Percentiles rank a stretch among this genome's conserved stretches.
Conservation (phyloP, 169 alveolate species). For the Besnoitia besnoiti region DNA sequence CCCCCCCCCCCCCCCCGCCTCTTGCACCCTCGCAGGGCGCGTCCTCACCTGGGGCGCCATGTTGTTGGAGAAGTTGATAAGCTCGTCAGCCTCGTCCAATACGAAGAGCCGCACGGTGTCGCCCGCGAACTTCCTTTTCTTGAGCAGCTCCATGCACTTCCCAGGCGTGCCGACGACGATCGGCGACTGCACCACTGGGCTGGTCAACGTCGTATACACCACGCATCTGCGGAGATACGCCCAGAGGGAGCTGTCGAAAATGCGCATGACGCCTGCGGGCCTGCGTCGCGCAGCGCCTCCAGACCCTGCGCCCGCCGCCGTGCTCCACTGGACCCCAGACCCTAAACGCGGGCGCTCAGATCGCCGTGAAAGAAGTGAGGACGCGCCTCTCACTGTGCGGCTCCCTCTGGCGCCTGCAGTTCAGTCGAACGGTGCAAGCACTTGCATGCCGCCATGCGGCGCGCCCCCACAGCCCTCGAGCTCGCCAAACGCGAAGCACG, state of each 20-base stretch:
- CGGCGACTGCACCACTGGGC: conserved; percentile 41
- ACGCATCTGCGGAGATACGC: conserved; percentile 22
- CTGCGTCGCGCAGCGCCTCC: too few species aligned
- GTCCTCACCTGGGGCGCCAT: conserved; percentile 91
- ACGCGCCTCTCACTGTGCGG: too few species aligned
- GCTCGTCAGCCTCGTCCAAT: conserved; percentile 98
- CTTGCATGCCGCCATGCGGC: too few species aligned
- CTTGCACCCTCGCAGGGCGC: not conserved
- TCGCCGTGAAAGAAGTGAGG: too few species aligned
- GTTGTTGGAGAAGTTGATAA: conserved; percentile 86
- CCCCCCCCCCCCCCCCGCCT: not conserved
- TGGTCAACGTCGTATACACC: conserved; percentile 39
- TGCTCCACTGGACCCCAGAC: too few species aligned
- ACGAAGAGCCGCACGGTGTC: conserved; percentile 81
- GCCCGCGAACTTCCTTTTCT: conserved; percentile 85
- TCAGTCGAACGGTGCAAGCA: too few species aligned
- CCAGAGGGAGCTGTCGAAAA: too few species aligned
- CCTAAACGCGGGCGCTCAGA: not conserved
- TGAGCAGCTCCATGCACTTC: conserved; percentile 88
- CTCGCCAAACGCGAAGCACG: too few species aligned
- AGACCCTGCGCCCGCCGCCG: too few species aligned
- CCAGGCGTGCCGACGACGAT: conserved; percentile 96
- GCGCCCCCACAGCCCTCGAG: too few species aligned
- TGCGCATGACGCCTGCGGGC: too few species aligned
- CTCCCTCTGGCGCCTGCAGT: too few species aligned